phyloP scores from a whole-genome alignment of 2,329 filamentous ascomycete species.

The Dactylellina parvicollis region DNA sequence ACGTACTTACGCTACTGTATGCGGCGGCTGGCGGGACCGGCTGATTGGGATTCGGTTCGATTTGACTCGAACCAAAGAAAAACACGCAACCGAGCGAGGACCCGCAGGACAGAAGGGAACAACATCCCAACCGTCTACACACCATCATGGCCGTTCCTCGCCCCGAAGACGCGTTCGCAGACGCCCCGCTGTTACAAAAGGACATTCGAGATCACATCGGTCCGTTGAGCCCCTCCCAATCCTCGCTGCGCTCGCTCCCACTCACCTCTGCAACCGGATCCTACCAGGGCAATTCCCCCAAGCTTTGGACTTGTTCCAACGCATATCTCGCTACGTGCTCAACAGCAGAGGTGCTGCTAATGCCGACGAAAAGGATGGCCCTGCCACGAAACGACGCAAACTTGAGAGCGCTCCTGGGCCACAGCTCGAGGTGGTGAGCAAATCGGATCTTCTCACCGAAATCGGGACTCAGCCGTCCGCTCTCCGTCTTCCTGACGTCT shows the following conservation, averaged over 20 bases:
- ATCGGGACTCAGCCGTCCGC: conserved; percentile 22
- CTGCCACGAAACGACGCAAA: conserved; percentile 38
- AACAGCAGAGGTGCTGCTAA: conserved; percentile 6
- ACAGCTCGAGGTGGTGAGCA: conserved; percentile 29
- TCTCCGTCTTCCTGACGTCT: conserved; percentile 66
- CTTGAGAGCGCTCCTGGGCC: conserved; percentile 20
- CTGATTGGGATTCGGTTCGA: no score
- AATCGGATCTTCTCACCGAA: conserved; percentile 33
- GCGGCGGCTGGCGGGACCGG: no score
- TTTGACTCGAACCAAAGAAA: no score
- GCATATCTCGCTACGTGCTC: conserved; percentile 30
- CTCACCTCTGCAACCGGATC: not conserved
- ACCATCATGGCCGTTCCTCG: conserved; percentile 19
- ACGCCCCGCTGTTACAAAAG: conserved; percentile 12
- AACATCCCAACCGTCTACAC: conserved; percentile 46
- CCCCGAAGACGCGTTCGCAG: conserved; percentile 32
- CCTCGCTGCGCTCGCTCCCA: not conserved
- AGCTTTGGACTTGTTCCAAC: conserved; percentile 14
- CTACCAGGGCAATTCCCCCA: conserved; percentile 13
- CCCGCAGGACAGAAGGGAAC: no score
- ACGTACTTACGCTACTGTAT: no score
- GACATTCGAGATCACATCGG: conserved; percentile 31
- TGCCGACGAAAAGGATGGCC: conserved; percentile 17
- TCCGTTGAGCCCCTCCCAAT: not conserved
- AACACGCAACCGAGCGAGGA: no score